phyloP scores from a whole-genome alignment of 2,329 filamentous ascomycete species.

The Calonectria fujianensis region DNA sequence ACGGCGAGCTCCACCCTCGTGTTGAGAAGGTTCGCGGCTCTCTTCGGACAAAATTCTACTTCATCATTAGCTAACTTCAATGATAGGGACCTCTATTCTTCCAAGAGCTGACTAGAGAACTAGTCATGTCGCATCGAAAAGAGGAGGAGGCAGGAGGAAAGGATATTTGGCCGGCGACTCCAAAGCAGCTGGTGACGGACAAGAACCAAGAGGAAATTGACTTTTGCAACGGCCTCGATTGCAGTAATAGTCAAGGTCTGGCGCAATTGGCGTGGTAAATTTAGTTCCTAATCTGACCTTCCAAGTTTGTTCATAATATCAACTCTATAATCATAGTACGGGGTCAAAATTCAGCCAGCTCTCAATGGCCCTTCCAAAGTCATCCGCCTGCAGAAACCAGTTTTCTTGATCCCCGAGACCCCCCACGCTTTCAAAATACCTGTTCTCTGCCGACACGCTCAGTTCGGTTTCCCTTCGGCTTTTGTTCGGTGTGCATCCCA shows the following conservation, averaged over 20 bases:
- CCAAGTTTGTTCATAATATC: neutral
- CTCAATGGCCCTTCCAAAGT: constrained; percentile 60
- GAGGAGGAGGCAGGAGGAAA: constrained; percentile 65
- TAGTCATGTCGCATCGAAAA: constrained; percentile 66
- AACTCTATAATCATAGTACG: neutral
- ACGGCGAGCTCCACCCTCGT: constrained; percentile 76
- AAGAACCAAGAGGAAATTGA: constrained; percentile 38
- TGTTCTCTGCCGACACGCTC: neutral
- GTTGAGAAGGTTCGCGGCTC: constrained; percentile 65
- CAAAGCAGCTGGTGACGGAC: constrained; percentile 50
- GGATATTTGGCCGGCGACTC: constrained; percentile 71
- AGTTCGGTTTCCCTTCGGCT: neutral
- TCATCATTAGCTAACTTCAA: neutral
- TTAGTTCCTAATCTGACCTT: neutral
- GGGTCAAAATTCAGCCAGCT: constrained; percentile 57
- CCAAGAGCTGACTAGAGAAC: constrained; percentile 69
- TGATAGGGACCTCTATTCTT: constrained; percentile 72
- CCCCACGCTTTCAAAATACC: constrained; percentile 17
- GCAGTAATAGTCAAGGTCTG: constrained; percentile 1
- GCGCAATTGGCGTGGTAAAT: constrained; percentile 37
- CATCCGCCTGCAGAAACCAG: constrained; percentile 59
- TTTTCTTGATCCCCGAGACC: constrained; percentile 49
- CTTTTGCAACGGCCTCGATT: constrained; percentile 38
- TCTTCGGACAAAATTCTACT: fast-evolving
- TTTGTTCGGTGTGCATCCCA: neutral